Conservation (phyloP, 2,329 filamentous ascomycete species). For the Penicillium fuscoglaucum region DNA sequence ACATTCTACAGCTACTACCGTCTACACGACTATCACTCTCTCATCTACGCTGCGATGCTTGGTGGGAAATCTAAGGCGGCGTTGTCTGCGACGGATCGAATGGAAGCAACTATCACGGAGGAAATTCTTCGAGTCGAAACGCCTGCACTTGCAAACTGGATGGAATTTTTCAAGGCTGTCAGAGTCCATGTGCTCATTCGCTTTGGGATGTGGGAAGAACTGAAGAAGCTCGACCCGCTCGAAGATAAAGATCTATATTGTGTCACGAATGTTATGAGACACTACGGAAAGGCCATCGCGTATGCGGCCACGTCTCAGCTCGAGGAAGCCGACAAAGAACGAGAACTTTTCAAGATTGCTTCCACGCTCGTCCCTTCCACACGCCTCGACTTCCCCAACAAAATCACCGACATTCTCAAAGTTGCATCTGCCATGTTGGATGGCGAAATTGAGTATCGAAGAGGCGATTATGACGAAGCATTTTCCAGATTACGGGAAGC, state of each 20-base stretch:
- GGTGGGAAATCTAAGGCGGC: slow-evolving; percentile 63
- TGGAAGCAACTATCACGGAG: slow-evolving; percentile 65
- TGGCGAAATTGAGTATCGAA: slow-evolving; percentile 71
- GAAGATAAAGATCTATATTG: slow-evolving; percentile 63
- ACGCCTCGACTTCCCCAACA: slow-evolving; percentile 68
- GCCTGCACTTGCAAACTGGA: slow-evolving; percentile 75
- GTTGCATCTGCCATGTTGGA: slow-evolving; percentile 66
- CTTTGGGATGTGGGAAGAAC: slow-evolving; percentile 70
- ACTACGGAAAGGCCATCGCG: slow-evolving; percentile 69
- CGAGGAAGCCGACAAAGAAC: slow-evolving; percentile 54
- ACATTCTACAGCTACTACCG: slow-evolving; percentile 78
- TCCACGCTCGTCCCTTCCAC: slow-evolving; percentile 55
- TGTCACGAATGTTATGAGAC: slow-evolving; percentile 64
- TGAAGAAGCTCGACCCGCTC: slow-evolving; percentile 59
- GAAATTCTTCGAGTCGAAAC: slow-evolving; percentile 63
- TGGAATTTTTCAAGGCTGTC: slow-evolving; percentile 69
- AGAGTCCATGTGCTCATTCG: slow-evolving; percentile 68
- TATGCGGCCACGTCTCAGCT: slow-evolving; percentile 59
- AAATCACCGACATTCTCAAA: slow-evolving; percentile 60
- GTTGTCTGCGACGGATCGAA: slow-evolving; percentile 56
- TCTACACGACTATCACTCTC: slow-evolving; percentile 70
- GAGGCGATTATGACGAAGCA: slow-evolving; percentile 56
- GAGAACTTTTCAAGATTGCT: slow-evolving; percentile 54
- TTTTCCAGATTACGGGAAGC: slow-evolving; percentile 59
- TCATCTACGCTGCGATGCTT: slow-evolving; percentile 75